A percentile compares a stretch with the other conserved stretches of the same genome.
These are phyloP conservation scores for Talaromyces sp. DNA, from an alignment of 2,329 filamentous ascomycete species.

Conservation along the genomic window DNA sequence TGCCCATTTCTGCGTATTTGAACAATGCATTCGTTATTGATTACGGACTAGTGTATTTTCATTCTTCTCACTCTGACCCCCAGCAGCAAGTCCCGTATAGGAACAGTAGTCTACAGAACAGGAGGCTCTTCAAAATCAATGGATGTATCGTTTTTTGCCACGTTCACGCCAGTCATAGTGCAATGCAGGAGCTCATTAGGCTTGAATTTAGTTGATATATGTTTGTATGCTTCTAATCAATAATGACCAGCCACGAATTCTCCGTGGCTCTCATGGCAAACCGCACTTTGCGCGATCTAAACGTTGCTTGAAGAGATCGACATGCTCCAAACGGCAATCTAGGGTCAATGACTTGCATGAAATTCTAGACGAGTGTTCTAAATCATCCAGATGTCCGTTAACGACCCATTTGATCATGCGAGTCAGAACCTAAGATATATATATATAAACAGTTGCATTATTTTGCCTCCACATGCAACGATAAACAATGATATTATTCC, in stretches of 20 bases:
- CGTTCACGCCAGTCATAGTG: neutral
- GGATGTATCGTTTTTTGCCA: neutral
- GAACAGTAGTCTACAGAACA: neutral
- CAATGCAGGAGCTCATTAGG: neutral
- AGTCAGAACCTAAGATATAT: neutral
- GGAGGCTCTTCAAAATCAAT: neutral
- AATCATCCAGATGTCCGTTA: neutral
- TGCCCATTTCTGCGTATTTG: neutral
- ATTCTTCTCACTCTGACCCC: neutral
- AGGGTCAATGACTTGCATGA: neutral
- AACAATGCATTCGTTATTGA: neutral
- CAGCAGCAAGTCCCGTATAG: neutral
- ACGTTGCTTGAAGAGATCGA: neutral
- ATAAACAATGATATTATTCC: neutral
- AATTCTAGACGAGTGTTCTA: neutral
- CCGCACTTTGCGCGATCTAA: neutral
- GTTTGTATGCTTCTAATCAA: neutral
- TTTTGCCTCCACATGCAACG: neutral
- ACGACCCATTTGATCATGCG: neutral
- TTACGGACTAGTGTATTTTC: neutral
- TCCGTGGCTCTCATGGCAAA: neutral
- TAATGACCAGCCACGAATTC: neutral
- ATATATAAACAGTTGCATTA: neutral
- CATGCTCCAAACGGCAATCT: no score
- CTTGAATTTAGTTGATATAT: neutral